Conservation (phyloP, 768 basidiomycete genomes). For the Glaciozyma martinii region DNA sequence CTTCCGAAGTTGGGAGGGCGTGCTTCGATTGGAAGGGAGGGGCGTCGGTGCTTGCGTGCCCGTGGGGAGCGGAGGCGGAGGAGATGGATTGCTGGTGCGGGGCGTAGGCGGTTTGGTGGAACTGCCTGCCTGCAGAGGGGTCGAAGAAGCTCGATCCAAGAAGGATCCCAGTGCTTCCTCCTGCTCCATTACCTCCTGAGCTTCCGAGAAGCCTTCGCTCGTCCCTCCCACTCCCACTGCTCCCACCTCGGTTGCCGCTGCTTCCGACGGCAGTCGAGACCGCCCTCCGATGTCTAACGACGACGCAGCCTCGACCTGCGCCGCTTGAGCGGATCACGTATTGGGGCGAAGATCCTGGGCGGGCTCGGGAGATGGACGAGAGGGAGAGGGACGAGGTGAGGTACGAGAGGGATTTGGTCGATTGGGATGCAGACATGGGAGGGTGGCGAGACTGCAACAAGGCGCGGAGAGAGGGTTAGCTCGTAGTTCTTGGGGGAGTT, state of each 20-base stretch:
- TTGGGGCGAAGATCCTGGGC: not conserved
- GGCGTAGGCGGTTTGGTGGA: not conserved
- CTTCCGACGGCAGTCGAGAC: not conserved
- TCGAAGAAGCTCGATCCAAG: not conserved
- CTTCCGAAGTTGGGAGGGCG: constrained; percentile 14
- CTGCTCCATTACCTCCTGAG: not conserved
- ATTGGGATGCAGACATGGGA: too few species aligned
- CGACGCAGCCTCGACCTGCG: constrained; percentile 1
- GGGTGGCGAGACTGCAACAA: too few species aligned
- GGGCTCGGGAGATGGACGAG: constrained; percentile 15
- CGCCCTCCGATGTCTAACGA: constrained; percentile 2
- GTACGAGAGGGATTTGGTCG: constrained; percentile 11
- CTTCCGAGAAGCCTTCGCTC: not conserved
- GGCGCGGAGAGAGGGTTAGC: too few species aligned
- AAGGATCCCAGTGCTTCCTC: too few species aligned
- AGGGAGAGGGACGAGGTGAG: constrained; percentile 23
- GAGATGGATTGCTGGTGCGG: constrained; percentile 9
- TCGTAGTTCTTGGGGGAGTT: too few species aligned
- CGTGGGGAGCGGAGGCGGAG: constrained; percentile 35
- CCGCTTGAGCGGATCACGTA: not conserved
- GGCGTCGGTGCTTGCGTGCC: not conserved
- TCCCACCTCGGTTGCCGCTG: not conserved
- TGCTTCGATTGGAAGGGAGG: not conserved
- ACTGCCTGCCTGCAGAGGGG: not conserved
- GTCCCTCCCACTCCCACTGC: not conserved